Percentiles rank a stretch among this genome's conserved stretches.
phyloP scores from a whole-genome alignment of 306 rosid genomes.

The Ormosia emarginata region DNA sequence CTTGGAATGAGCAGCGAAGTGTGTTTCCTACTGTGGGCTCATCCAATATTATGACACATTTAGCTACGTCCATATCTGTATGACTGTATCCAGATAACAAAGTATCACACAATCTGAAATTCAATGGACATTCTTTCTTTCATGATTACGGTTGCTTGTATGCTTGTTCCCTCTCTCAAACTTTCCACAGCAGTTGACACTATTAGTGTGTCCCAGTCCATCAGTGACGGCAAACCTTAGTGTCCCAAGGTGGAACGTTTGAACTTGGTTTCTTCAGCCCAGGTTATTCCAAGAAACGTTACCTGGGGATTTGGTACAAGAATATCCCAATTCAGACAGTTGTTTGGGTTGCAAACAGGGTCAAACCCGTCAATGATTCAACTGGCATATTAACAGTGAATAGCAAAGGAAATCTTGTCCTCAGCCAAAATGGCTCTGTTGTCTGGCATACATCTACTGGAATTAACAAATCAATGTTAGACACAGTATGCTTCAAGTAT shows the following conservation, averaged over 20 bases:
- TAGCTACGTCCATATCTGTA: neutral
- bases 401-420: conserved; percentile 15
- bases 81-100: no score
- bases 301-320: conserved; percentile 46
- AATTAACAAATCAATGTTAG: no score
- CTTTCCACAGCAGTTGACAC: neutral
- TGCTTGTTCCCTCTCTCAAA: neutral
- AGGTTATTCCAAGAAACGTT: conserved; percentile 21
- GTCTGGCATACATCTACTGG: conserved; percentile 36
- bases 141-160: neutral
- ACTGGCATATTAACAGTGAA: conserved; percentile 17
- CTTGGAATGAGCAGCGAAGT: no score
- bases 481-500: no score
- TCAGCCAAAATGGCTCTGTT: neutral
- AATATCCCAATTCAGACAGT: conserved; percentile 10
- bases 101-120: no score
- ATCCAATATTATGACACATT: no score
- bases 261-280: conserved; percentile 51
- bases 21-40: no score
- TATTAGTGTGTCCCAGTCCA: neutral
- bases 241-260: conserved; percentile 31
- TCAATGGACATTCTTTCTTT: neutral
- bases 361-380: conserved; percentile 26
- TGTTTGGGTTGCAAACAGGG: conserved; percentile 57
- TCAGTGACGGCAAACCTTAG: conserved; percentile 19